These are phyloP conservation scores for Dentipellis sp. DNA, from an alignment of 768 basidiomycete genomes.

Conservation along the genomic window DNA sequence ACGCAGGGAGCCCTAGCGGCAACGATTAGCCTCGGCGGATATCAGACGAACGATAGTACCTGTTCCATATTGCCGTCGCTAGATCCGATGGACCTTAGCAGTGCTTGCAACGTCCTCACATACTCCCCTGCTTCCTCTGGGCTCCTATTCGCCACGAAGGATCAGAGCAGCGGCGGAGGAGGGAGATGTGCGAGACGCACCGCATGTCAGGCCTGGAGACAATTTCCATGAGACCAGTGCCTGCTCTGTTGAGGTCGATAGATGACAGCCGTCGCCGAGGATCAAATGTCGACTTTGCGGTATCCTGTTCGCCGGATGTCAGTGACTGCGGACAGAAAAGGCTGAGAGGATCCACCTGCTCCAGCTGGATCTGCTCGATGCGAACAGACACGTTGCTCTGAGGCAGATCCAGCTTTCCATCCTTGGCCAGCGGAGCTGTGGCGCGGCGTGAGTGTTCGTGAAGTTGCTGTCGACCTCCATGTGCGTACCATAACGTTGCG, in stretches of 20 bases:
- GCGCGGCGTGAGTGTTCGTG: not conserved
- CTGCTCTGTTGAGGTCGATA: constrained; percentile 89
- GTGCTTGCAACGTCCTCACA: constrained; percentile 70
- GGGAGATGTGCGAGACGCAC: constrained; percentile 16
- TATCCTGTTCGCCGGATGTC: constrained; percentile 50
- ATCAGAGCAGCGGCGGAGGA: not conserved
- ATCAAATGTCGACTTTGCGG: constrained; percentile 73
- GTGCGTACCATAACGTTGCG: constrained; percentile 77
- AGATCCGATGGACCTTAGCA: constrained; percentile 75
- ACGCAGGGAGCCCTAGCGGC: constrained; percentile 74
- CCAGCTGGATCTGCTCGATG: constrained; percentile 90
- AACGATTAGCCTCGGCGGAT: not conserved
- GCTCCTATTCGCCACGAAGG: constrained; percentile 29
- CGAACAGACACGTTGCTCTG: constrained; percentile 43
- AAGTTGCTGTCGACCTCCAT: not conserved
- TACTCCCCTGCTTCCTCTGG: constrained; percentile 89
- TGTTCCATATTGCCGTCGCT: constrained; percentile 98
- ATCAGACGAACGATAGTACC: constrained; percentile 32
- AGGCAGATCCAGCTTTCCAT: constrained; percentile 47
- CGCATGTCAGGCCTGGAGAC: constrained; percentile 90
- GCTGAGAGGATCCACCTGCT: constrained; percentile 48
- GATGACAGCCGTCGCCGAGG: constrained; percentile 39
- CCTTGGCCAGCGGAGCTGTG: constrained; percentile 72
- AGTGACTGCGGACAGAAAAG: not conserved
- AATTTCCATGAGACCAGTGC: constrained; percentile 88